These are phyloP conservation scores for Xylariaceae sp. DNA, from an alignment of 2,329 filamentous ascomycete genomes.

Conservation along the genomic window DNA sequence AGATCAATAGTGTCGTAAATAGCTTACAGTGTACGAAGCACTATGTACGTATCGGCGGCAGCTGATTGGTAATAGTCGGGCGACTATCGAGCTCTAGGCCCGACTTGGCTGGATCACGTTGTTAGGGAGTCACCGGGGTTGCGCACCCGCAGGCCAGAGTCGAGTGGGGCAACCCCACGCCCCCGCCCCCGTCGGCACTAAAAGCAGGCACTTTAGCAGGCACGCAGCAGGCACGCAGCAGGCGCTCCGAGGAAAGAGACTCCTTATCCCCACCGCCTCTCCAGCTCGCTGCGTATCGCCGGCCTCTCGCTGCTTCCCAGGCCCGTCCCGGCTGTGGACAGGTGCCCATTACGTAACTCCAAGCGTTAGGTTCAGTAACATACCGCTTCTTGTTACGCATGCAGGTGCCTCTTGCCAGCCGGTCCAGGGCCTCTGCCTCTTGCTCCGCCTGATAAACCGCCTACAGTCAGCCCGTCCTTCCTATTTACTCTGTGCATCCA, in stretches of 20 bases:
- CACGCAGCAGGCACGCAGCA: too few species aligned
- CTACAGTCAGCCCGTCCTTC: neutral
- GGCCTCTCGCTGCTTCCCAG: too few species aligned
- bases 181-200: neutral
- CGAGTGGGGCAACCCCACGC: neutral
- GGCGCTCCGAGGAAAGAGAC: too few species aligned
- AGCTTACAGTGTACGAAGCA: neutral
- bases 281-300: neutral
- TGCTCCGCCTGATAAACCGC: neutral
- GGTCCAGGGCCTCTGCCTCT: neutral
- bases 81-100: slow-evolving; percentile 7
- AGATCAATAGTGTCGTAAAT: slow-evolving; percentile 34
- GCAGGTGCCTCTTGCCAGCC: neutral
- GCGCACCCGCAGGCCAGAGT: neutral
- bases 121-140: slow-evolving; percentile 3
- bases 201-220: neutral
- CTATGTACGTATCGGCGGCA: neutral
- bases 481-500: neutral
- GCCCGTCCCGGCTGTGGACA: neutral
- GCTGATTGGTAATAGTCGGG: neutral
- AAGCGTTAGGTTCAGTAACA: neutral
- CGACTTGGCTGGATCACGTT: slow-evolving; percentile 23
- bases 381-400: neutral
- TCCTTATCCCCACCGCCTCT: neutral
- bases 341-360: neutral